Conservation (phyloP, 225 moss, liverwort and hornwort species). For the Marchantia polymorpha region DNA sequence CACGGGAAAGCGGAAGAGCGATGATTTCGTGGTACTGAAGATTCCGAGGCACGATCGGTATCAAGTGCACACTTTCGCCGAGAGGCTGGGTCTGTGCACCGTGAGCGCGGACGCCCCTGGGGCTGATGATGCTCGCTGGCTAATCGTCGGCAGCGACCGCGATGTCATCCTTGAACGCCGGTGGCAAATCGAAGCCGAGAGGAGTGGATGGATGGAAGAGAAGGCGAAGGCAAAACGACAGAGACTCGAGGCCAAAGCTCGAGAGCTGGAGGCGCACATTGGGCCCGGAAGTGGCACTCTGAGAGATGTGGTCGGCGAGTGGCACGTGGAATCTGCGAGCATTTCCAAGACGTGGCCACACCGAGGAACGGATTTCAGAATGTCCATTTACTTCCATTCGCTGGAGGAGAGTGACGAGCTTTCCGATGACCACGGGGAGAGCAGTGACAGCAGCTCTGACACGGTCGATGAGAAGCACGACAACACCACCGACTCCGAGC, state of each 20-base stretch:
- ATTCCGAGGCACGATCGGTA: background rate
- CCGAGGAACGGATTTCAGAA: background rate
- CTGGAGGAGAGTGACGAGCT: background rate
- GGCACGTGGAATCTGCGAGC: background rate
- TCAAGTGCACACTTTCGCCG: constrained; percentile 8
- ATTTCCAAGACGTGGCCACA: background rate
- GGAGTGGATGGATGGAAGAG: constrained; percentile 13
- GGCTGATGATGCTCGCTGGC: background rate
- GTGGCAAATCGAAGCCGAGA: constrained; percentile 10
- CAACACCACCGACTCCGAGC: background rate
- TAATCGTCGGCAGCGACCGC: constrained; percentile 21
- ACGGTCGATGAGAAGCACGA: background rate
- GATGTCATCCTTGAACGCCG: constrained; percentile 7
- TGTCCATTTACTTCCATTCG: background rate
- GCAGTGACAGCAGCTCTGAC: background rate
- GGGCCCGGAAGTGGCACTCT: background rate
- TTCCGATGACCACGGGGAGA: background rate
- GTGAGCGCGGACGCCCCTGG: background rate
- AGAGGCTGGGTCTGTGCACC: constrained; percentile 23
- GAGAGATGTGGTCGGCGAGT: constrained; percentile 1
- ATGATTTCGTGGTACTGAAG: constrained; percentile 18
- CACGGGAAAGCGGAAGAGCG: constrained; percentile 5
- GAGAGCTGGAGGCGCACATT: constrained; percentile 16
- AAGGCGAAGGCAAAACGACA: constrained; percentile 21
- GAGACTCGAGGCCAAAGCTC: constrained; percentile 18